Base-by-base conservation (phyloP, 345 rosid genomes). In the Acer yangbiense region DNA sequence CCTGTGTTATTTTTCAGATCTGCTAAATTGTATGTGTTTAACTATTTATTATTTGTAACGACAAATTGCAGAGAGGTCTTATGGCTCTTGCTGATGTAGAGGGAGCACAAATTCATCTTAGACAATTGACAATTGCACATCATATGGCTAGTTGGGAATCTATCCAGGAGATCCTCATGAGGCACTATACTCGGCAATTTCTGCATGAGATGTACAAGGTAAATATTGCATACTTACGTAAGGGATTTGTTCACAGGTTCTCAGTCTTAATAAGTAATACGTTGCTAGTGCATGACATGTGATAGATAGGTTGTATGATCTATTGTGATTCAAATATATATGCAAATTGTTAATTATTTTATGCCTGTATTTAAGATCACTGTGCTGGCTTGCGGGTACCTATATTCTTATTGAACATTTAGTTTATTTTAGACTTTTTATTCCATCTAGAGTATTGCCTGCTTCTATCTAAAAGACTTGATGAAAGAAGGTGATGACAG, bases 161-260 rank as follows among this genome's bases (percentile, higher is more conserved):
- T 48, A 86, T 95, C 85, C 91, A 89, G 87, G 97, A 92, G 83
- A 90, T 93, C 76, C 92, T 95, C 82, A 81, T 84, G 68, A 87
- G 92, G 83, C 99, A 95, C 84, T 95, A 92, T 77, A 85, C 86
- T 64, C 90, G 96, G 68, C 98, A 95, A 84, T 84, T 95, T 77
- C 88, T 93, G 77, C 99, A 93, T 87, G 99, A 95, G 88, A 90
- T 90, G 85, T 95, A 95, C 91, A 95, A 95, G 98, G 99, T 92
- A 85, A 75, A 55, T 39, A n/a, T 27, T 52, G 44, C 46, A 71
- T 54, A n/a, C 35, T 60, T 44, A 5, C 61, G 9, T 20, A 13
- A 10, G 41, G 21, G 32, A 8, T 61, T 55, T 23, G 54, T 62
- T 73, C 63, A 44, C 48, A 35, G 57, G 25, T 48, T 10, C 39